Percentiles rank a stretch among this genome's conserved stretches.
These are phyloP conservation scores for Suillus brevipes DNA, from an alignment of 768 basidiomycete genomes.

Conservation along the genomic window DNA sequence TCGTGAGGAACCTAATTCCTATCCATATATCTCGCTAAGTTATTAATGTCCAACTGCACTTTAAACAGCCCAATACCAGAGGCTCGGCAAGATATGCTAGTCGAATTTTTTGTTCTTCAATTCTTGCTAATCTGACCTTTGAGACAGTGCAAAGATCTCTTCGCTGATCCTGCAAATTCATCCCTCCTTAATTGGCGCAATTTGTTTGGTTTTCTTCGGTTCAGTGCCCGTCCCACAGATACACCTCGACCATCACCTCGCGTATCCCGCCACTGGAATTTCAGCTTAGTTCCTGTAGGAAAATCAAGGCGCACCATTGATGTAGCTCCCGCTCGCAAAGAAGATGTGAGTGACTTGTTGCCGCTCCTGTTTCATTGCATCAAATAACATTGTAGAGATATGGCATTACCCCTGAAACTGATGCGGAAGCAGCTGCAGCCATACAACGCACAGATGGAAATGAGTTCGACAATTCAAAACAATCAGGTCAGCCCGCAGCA, in stretches of 20 bases:
- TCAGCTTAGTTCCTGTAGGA: not conserved
- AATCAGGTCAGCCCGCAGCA: no score
- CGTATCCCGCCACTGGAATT: not conserved
- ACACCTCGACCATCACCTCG: not conserved
- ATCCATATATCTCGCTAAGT: not conserved
- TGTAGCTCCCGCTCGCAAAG: not conserved
- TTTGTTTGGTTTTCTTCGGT: not conserved
- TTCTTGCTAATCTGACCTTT: not conserved
- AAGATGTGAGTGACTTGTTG: not conserved
- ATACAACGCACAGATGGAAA: no score
- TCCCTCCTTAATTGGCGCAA: not conserved
- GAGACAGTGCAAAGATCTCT: not conserved
- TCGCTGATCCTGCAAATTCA: not conserved
- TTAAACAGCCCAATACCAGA: not conserved
- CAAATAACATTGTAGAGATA: not conserved
- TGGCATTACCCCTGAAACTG: not conserved
- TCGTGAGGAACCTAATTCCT: not conserved
- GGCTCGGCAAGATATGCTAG: not conserved
- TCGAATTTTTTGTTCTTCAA: not conserved
- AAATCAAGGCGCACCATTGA: not conserved
- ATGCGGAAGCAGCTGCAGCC: no score
- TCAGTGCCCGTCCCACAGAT: not conserved
- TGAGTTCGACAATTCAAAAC: no score
- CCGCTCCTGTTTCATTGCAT: not conserved
- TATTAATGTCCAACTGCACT: no score